Percentiles rank a stretch among this genome's conserved stretches.
Conservation (phyloP, 257 asterid genomes). For the Solanum commersonii region DNA sequence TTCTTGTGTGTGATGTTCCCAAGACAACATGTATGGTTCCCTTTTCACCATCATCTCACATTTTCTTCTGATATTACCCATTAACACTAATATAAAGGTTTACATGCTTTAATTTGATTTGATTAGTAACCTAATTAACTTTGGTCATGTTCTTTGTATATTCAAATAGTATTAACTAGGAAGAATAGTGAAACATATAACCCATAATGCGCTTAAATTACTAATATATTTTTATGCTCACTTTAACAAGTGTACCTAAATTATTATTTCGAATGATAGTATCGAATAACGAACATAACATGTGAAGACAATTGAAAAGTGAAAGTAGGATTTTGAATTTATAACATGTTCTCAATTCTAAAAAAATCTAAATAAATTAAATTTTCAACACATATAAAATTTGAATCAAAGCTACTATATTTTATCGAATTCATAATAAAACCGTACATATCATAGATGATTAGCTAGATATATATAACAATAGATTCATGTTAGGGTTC, state of each 20-base stretch:
- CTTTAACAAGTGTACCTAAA: background rate
- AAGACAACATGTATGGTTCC: constrained; percentile 2
- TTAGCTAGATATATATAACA: background rate
- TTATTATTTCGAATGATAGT: background rate
- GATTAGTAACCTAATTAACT: background rate
- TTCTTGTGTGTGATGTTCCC: constrained; percentile 11
- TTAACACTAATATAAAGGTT: background rate
- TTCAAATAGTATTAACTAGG: background rate
- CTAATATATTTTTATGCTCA: background rate
- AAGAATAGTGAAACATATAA: background rate
- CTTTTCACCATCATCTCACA: background rate
- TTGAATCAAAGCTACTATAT: background rate
- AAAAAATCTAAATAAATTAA: background rate
- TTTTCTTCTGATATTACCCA: background rate
- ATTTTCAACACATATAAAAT: background rate
- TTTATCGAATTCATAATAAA: background rate
- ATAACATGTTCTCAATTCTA: background rate
- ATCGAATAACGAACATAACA: background rate
- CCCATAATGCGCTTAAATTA: background rate
- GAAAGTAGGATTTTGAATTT: background rate
- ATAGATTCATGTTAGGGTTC: background rate
- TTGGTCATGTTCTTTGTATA: background rate
- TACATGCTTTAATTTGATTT: background rate
- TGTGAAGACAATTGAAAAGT: background rate
- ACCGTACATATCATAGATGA: background rate